phyloP scores from a whole-genome alignment of 768 basidiomycete species.

The Podaxis sp. region DNA sequence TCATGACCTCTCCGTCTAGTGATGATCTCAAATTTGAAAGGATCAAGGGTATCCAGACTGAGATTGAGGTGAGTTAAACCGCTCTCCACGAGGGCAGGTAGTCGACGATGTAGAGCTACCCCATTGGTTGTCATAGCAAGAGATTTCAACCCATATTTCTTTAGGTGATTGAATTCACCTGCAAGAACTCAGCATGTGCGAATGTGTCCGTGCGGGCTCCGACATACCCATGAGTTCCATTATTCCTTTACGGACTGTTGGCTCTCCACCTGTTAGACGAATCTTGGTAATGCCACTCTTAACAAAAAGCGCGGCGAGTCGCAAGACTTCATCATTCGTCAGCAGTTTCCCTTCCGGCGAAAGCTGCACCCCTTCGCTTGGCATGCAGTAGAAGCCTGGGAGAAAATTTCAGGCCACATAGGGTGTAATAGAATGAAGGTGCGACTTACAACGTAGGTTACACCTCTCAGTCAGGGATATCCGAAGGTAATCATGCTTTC shows the following conservation, averaged over 20 bases:
- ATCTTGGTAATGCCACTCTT: constrained; percentile 83
- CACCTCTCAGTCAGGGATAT: constrained; percentile 85
- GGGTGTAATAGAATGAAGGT: background rate
- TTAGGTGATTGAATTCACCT: constrained; percentile 65
- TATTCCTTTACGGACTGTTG: constrained; percentile 76
- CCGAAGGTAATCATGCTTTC: constrained; percentile 82
- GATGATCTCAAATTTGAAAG: constrained; percentile 85
- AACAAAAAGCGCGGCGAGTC: constrained; percentile 75
- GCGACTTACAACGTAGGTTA: constrained; percentile 70
- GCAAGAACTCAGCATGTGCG: constrained; percentile 5
- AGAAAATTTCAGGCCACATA: constrained; percentile 8
- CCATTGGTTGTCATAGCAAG: constrained; percentile 90
- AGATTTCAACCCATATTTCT: constrained; percentile 55
- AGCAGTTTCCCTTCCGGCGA: constrained; percentile 67
- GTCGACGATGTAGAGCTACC: constrained; percentile 64
- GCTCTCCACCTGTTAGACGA: constrained; percentile 84
- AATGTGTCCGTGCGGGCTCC: background rate
- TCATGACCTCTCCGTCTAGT: constrained; percentile 75
- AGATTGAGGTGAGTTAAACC: constrained; percentile 77
- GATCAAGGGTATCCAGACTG: constrained; percentile 82
- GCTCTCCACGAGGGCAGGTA: constrained; percentile 61
- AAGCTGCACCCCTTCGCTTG: constrained; percentile 70
- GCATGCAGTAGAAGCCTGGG: constrained; percentile 93
- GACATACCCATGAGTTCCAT: constrained; percentile 60
- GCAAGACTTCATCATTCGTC: constrained; percentile 70